Base-by-base conservation (phyloP, 306 rosid species). In the Cyamopsis tetragonoloba region DNA sequence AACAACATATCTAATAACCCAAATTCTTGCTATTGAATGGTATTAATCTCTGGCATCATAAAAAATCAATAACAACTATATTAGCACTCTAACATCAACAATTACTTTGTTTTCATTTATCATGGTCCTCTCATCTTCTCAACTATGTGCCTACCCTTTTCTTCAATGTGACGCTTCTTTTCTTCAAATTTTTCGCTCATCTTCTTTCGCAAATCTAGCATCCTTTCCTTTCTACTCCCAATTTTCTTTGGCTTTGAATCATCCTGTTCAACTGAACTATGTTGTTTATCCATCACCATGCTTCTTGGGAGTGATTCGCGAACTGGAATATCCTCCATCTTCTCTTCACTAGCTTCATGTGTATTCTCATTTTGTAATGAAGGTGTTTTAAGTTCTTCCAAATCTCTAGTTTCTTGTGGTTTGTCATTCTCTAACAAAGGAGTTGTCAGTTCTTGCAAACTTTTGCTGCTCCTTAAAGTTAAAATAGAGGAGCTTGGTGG, bases 121-220 rank as follows among this genome's bases (percentile, higher is more conserved):
- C 83, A 88, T 3, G 96, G 76, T 47, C 84, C 96, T 77, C 87
- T 78, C 97, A 93, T 93, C 74, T 88, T 93, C 77, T 88, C 98
- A 43, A 88, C 97, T 35, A 92, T 85, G 77, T 55, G 50, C 50
- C 92, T 72, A 68, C 96, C 44, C 82, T 76, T 91, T 72, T 88
- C 97, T 79, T 88, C 97, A 3, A 91, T 42, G 42, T 81, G 68
- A 13, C 95, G 89, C 82, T 81, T 89, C 81, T 89, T 89, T 71
- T 93, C 96, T 82, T 90, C 99, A 6, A 88, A 75, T 77, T 88
- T 93, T 77, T 90, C 91, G 7, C 91, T 81, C 97, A 93, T 48
- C 80, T 74, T 93, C 85, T 83, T 93, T 62, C 88, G 72, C 46
- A 89, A 70, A 79, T 88, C 96, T 48, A 84, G 71, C 83, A 93